Evolutionary conservation across 768 basidiomycete species (phyloP), one percentile per base, ranked within the genome.

Genomic region (Pilatotrama ljubarskyi): DNA sequence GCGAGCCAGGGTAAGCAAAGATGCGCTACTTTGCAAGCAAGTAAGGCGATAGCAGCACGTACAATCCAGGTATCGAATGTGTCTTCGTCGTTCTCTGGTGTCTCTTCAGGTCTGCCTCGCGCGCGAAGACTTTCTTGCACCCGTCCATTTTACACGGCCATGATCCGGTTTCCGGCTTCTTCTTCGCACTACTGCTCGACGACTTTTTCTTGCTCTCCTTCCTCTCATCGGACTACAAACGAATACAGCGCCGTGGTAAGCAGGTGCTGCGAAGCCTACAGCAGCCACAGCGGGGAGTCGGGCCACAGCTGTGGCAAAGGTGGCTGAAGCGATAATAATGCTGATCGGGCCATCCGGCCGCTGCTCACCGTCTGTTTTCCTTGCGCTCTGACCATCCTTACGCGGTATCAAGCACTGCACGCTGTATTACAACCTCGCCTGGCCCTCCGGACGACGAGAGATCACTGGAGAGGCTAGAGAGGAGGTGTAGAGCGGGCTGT

Each of bases 71-170:
- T 72, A 87, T 77, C 3, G 86, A 86, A 74, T 91, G 90, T 48
- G 81, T 72, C 71, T 89, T 91, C 22, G 90, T 90, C 32, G 90
- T 91, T 70, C 88, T 78, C 69, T 91, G 90, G 71, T 91, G 90
- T 66, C 90, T 72, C 77, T 90, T 91, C 63, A 91, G 75, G 77
- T 91, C 90, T 15, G 90, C 90, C 73, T 91, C 90, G 53, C 90
- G 81, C 46, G 87, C 89, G 69, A 91, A 91, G 70, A 88, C 84
- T 73, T 91, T 91, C 74, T 83, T 85, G 75, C 90, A 91, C 29
- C 88, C 90, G 68, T 86, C 82, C 69, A 91, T 90, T 71, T 84
- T 84, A 78, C 90, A 91, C 7, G 90, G 88, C 90, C 90, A 91
- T 47, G 85, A 70, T 7, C 81, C 55, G 38, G 55, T 42, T 26